phyloP scores from a whole-genome alignment of 2,329 filamentous ascomycete species.

The Cladophialophora psammophila region DNA sequence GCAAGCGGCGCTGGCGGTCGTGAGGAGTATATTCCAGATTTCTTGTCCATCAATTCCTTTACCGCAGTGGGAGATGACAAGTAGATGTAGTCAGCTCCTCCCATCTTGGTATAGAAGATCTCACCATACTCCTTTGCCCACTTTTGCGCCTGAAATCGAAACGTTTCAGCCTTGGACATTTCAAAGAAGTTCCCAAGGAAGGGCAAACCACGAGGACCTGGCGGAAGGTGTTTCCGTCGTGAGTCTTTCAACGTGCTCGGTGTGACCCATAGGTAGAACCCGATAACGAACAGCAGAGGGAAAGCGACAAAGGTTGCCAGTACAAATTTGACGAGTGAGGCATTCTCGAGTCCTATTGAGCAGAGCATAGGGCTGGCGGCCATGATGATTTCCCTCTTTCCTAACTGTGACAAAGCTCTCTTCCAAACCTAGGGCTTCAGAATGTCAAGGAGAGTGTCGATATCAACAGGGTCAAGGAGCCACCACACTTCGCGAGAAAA shows the following conservation, averaged over 20 bases:
- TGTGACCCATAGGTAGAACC: conserved; percentile 33
- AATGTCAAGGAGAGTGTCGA: background rate
- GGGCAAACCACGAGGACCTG: conserved; percentile 33
- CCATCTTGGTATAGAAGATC: conserved; percentile 45
- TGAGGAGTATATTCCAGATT: conserved; percentile 50
- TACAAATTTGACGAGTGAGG: conserved; percentile 42
- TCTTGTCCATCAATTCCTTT: conserved; percentile 60
- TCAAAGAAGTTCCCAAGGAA: conserved; percentile 35
- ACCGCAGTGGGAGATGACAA: conserved; percentile 60
- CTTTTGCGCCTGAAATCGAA: conserved; percentile 43
- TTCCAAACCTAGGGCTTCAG: conserved; percentile 2
- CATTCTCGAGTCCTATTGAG: conserved; percentile 30
- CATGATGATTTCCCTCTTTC: conserved; percentile 3
- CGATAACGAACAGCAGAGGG: conserved; percentile 40
- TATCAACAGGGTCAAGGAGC: background rate
- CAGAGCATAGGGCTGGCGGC: background rate
- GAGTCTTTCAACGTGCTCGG: conserved; percentile 40
- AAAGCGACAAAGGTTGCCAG: conserved; percentile 44
- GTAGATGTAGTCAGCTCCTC: conserved; percentile 45
- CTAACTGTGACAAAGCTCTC: background rate
- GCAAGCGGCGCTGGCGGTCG: conserved; percentile 43
- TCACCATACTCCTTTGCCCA: conserved; percentile 48
- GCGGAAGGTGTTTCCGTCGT: conserved; percentile 32
- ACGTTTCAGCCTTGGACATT: conserved; percentile 39
- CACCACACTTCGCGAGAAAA: background rate